Base-by-base conservation (phyloP, 1,284 basidiomycete genomes). In the Microstroma glucosiphilum region DNA sequence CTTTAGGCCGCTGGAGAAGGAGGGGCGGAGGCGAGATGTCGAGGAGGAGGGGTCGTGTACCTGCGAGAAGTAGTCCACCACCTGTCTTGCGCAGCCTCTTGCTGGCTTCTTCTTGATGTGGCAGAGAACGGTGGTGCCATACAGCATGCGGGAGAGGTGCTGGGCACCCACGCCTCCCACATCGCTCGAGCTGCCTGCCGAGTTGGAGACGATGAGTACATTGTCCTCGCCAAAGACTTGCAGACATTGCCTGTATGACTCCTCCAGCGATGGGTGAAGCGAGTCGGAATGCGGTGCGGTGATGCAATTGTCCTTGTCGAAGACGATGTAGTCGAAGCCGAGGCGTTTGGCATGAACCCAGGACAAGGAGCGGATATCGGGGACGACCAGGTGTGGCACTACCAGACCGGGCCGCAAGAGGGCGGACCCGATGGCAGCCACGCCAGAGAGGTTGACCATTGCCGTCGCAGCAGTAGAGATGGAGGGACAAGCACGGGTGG, bases 241-340 rank as follows among this genome's bases (percentile, higher is more conserved):
- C n/a, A 48, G 46, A 48, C 46, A 48, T 23, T 48, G n/a, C 46
- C 23, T 48, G n/a, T 23, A 48, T n/a, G n/a, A n/a, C 4, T 48
- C n/a, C 46, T n/a, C 46, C 11, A 48, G 46, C 7, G 17, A n/a
- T 23, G 46, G 46, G 23, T 48, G 46, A 4, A 48, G 23, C 46
- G 46, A 48, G 46, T 48, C 46, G 46, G 46, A 48, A n/a, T 23
- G 46, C 46, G 46, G 46, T 23, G 46, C 46, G 46, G 46, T 48
- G 23, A 48, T n/a, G 46, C 46, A 48, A 12, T 48, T 48, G 46
- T 48, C 46, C 46, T 48, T 48, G 46, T 48, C 46, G 17, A 48
- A n/a, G 46, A 48, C 46, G 17, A 48, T 48, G 46, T n/a, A 48
- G 17, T 23, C n/a, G 23, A 48, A n/a, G 46, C 46, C 46, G 17